These are phyloP conservation scores for Asterionellopsis glacialis DNA, from an alignment of 108 stramenopile genomes.

Conservation along the genomic window DNA sequence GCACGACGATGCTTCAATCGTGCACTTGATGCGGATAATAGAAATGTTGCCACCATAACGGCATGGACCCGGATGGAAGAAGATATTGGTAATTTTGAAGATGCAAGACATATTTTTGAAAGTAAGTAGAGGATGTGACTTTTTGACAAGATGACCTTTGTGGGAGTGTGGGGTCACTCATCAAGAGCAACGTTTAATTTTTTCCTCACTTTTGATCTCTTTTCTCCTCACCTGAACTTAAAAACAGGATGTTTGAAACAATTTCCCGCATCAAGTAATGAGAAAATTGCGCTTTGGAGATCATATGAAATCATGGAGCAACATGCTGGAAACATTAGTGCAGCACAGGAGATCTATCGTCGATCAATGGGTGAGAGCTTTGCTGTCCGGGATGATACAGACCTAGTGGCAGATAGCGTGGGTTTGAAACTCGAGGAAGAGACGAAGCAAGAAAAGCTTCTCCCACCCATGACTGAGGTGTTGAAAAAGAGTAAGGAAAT, in stretches of 20 bases:
- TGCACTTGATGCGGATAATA: slow-evolving; percentile 82
- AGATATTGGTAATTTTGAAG: slow-evolving; percentile 53
- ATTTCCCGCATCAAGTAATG: slow-evolving; percentile 63
- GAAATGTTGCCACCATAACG: slow-evolving; percentile 79
- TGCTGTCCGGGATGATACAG: slow-evolving; percentile 17
- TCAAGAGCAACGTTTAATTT: neutral
- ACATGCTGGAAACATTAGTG: slow-evolving; percentile 47
- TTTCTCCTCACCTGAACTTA: neutral
- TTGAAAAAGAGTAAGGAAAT: slow-evolving; percentile 36
- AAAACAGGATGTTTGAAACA: slow-evolving; percentile 42
- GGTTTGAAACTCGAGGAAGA: slow-evolving; percentile 3
- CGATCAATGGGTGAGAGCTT: slow-evolving; percentile 70
- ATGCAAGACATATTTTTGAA: slow-evolving; percentile 71
- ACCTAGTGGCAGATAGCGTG: slow-evolving; percentile 12
- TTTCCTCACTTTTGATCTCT: neutral
- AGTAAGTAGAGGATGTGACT: too few relatives aligned
- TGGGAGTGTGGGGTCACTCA: neutral
- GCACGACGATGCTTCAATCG: slow-evolving; percentile 82
- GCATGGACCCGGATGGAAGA: slow-evolving; percentile 86
- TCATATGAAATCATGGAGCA: slow-evolving; percentile 84
- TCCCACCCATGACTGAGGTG: slow-evolving; percentile 3
- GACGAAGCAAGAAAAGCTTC: slow-evolving; percentile 1
- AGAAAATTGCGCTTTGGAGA: slow-evolving; percentile 67
- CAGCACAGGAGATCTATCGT: slow-evolving; percentile 65
- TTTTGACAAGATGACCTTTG: too few relatives aligned